phyloP scores from a whole-genome alignment of 2,329 filamentous ascomycete species.

The Penicillium polonicum region DNA sequence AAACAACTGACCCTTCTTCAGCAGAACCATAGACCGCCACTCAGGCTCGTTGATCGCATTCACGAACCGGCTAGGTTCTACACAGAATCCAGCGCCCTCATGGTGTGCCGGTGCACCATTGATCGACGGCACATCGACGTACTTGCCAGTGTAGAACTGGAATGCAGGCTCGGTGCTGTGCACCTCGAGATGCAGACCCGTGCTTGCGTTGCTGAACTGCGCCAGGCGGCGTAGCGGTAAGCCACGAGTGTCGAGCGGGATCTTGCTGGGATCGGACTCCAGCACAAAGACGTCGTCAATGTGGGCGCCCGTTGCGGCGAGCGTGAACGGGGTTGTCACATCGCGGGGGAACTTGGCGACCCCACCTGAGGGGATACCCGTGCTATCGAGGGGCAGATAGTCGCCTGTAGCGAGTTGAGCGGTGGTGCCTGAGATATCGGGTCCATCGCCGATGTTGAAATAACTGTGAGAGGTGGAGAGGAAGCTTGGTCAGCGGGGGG shows the following conservation, averaged over 20 bases:
- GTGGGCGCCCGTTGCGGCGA: constrained; percentile 68
- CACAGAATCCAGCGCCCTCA: constrained; percentile 76
- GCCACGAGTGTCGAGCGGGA: constrained; percentile 66
- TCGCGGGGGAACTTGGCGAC: constrained; percentile 64
- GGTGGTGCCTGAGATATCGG: constrained; percentile 62
- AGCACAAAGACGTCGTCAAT: constrained; percentile 91
- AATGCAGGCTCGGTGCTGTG: constrained; percentile 91
- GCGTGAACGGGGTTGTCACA: constrained; percentile 66
- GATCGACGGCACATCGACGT: constrained; percentile 70
- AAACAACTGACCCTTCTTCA: constrained; percentile 83
- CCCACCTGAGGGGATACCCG: constrained; percentile 70
- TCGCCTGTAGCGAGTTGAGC: constrained; percentile 58
- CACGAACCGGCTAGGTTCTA: constrained; percentile 88
- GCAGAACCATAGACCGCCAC: constrained; percentile 73
- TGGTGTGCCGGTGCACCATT: constrained; percentile 62
- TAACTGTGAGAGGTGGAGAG: constrained; percentile 46
- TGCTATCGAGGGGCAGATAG: constrained; percentile 72
- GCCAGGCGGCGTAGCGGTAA: constrained; percentile 66
- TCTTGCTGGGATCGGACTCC: constrained; percentile 58
- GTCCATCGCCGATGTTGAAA: constrained; percentile 63
- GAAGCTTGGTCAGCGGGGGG: neutral
- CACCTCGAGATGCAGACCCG: constrained; percentile 79
- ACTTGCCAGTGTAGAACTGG: constrained; percentile 92
- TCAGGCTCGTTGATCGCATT: constrained; percentile 80
- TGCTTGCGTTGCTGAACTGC: constrained; percentile 69